These are phyloP conservation scores for Terfezia boudieri DNA, from an alignment of 495 filamentous ascomycete genomes.

Conservation along the genomic window DNA sequence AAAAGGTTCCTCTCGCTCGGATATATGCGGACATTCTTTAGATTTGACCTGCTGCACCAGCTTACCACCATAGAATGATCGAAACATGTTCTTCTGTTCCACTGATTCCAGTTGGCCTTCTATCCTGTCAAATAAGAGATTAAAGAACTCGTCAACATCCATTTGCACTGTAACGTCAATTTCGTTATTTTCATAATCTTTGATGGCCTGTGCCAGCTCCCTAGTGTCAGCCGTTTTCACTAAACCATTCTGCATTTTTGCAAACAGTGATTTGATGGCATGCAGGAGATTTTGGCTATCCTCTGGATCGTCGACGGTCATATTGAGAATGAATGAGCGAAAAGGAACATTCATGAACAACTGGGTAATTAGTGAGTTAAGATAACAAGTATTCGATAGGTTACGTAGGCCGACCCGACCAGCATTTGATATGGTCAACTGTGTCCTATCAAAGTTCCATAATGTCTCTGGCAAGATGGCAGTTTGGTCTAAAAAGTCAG, in stretches of 20 bases:
- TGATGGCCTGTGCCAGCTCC: slow-evolving; percentile 49
- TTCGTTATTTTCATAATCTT: slow-evolving; percentile 59
- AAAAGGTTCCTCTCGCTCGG: slow-evolving; percentile 71
- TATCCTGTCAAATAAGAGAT: slow-evolving; percentile 73
- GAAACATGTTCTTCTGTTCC: slow-evolving; percentile 50
- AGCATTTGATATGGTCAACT: slow-evolving; percentile 44
- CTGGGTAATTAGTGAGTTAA: slow-evolving; percentile 88
- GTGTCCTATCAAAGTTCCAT: slow-evolving; percentile 26
- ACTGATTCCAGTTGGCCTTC: slow-evolving; percentile 53
- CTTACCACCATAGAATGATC: slow-evolving; percentile 75
- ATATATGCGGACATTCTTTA: slow-evolving; percentile 83
- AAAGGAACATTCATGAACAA: slow-evolving; percentile 93
- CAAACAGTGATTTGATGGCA: slow-evolving; percentile 64
- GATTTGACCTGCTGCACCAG: slow-evolving; percentile 88
- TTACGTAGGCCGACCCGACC: slow-evolving; percentile 73
- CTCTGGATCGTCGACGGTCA: slow-evolving; percentile 30
- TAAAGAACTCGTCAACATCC: slow-evolving; percentile 98
- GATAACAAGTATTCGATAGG: slow-evolving; percentile 88
- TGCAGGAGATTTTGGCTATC: slow-evolving; percentile 43
- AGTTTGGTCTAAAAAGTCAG: slow-evolving; percentile 8
- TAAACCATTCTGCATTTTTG: slow-evolving; percentile 61
- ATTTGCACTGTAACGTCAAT: slow-evolving; percentile 82
- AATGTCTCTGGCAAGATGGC: slow-evolving; percentile 28
- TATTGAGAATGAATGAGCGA: slow-evolving; percentile 56
- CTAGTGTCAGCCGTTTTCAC: slow-evolving; percentile 48